Evolutionary conservation across 176 grass and related monocot species (phyloP), one percentile per base, ranked within the genome.

Genomic region (Echinochloa phyllopogon): DNA sequence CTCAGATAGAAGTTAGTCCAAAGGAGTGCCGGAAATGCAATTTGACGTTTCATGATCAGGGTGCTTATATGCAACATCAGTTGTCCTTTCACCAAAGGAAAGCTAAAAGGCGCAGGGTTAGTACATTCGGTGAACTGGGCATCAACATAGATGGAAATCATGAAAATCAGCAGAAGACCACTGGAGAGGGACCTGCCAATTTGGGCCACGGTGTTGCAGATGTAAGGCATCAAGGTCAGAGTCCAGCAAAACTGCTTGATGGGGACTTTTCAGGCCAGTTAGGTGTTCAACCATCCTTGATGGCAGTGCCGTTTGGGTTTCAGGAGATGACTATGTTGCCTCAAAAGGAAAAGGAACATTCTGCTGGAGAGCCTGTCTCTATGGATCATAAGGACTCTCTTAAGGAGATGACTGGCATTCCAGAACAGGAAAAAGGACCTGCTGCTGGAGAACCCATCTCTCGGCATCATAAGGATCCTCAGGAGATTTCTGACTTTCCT

Each of bases 21-120:
- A 60, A 84, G 62, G 87, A 83, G 50, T 99, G 94, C 60, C 57
- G 37, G 33, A 88, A 90, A 70, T 96, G 94, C 90, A 92, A 93
- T 49, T 81, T 89, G 71, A 84, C 75, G 68, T 93, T 96, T 83
- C 25, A 80, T 68, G 93, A 92, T 43, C 92, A 92, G 69, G 72
- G 91, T 68, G 64, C 78, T 39, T 89, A 99, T 86, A 78, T 92
- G 86, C 91, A 94, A 72, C 94, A 96, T 69, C 91, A 96, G 20
- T 77, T 92, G 23, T 91, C 92, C 65, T 91, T 88, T 87, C 91
- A 96, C 70, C 92, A 92, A 88, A 91, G 64, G 71, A 99, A 87
- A 74, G 65, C 86, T 89, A 99, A 99, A 82, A 90, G 94, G 61
- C 88, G 86, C 70, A 90, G 69, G 79, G 85, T 91, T 80, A 78